phyloP scores from a whole-genome alignment of 345 rosid species.

The Eucalyptus regnans region DNA sequence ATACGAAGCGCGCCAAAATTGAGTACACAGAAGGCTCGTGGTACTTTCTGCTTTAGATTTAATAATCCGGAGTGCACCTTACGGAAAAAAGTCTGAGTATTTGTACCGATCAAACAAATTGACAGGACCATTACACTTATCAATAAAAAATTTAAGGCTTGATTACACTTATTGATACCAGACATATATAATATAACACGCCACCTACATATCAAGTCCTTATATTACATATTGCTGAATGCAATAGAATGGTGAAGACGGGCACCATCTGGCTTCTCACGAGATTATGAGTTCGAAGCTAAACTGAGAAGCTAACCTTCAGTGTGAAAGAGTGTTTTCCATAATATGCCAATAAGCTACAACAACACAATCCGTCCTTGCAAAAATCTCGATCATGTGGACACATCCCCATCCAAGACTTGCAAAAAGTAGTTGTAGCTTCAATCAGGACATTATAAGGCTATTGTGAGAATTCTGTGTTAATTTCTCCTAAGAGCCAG shows the following conservation, averaged over 20 bases:
- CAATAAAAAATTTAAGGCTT: not conserved
- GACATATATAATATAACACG: not conserved
- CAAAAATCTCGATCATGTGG: not conserved
- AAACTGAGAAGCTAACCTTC: not conserved
- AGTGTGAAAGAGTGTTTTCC: not conserved
- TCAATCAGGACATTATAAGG: fast-evolving
- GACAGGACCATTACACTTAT: not conserved
- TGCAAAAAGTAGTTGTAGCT: not conserved
- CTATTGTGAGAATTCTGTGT: not conserved
- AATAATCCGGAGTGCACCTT: not conserved
- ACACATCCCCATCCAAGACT: not conserved
- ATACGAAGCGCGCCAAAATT: not conserved
- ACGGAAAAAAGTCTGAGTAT: not conserved
- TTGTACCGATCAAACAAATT: not conserved
- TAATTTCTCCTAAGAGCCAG: not conserved
- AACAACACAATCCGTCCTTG: not conserved
- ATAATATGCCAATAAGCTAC: not conserved
- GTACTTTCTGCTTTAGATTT: not conserved
- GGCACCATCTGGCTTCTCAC: not conserved
- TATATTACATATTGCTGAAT: not conserved
- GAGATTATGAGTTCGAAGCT: not conserved
- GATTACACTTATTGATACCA: not conserved
- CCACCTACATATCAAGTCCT: not conserved
- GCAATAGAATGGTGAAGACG: not conserved
- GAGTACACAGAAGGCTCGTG: not conserved